These are phyloP conservation scores for Solanum pinnatisectum DNA, from an alignment of 257 asterid genomes.

Conservation along the genomic window DNA sequence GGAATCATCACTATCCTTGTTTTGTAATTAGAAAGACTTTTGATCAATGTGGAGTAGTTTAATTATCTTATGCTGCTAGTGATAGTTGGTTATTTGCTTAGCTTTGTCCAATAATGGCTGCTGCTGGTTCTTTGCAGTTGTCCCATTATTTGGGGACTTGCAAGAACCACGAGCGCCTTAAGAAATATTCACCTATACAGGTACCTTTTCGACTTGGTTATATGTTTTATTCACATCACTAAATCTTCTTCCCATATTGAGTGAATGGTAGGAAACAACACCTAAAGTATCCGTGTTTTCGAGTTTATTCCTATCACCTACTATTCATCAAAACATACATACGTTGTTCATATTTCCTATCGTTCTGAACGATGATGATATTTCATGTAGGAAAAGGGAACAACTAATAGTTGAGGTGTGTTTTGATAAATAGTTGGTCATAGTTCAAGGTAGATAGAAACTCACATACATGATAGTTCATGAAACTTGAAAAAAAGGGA, in stretches of 20 bases:
- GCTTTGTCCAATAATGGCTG: constrained; percentile 40
- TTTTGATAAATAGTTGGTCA: not conserved
- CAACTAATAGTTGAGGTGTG: not conserved
- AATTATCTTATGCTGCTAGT: constrained; percentile 7
- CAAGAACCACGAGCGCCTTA: constrained; percentile 44
- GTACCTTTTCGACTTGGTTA: constrained; percentile 23
- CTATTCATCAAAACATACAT: not conserved
- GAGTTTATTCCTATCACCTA: not conserved
- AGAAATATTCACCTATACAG: not conserved
- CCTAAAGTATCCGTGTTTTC: not conserved
- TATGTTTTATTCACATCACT: not conserved
- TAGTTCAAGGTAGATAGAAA: not conserved
- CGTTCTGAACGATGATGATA: not conserved
- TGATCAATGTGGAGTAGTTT: constrained; percentile 1
- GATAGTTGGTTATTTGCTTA: not conserved
- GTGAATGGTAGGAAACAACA: not conserved
- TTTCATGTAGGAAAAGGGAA: not conserved
- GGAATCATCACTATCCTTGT: constrained; percentile 9
- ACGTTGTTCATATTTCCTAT: not conserved
- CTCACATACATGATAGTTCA: not conserved
- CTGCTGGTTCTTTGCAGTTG: constrained; percentile 60
- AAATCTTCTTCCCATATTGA: not conserved
- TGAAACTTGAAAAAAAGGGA: not conserved
- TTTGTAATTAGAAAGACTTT: not conserved
- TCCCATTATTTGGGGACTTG: constrained; percentile 49